A percentile compares a stretch with the other conserved stretches of the same genome.
These are phyloP conservation scores for Scopulariopsis brevicaulis DNA, from an alignment of 2,329 filamentous ascomycete species.

Conservation along the genomic window DNA sequence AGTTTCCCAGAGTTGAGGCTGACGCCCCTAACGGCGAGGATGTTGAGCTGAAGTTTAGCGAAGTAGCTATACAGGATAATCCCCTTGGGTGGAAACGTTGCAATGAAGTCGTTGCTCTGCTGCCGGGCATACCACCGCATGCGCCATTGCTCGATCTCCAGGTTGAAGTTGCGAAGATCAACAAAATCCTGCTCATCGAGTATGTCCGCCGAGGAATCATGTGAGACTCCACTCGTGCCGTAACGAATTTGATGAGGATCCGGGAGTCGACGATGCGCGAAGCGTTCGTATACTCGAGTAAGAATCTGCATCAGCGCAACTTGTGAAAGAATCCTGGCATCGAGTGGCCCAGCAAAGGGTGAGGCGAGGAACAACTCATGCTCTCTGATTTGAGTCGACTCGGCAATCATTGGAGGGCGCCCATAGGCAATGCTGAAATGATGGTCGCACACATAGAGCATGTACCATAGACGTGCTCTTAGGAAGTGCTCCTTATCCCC, in stretches of 20 bases:
- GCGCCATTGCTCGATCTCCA: not conserved
- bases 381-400: not conserved
- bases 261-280: not conserved
- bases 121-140: not conserved
- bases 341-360: not conserved
- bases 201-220: not conserved
- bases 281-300: not conserved
- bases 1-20: not conserved
- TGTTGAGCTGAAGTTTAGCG: not conserved
- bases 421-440: not conserved
- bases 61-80: not conserved
- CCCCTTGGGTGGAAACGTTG: not conserved
- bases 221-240: not conserved
- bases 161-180: not conserved
- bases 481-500: not conserved
- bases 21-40: not conserved
- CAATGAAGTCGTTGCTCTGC: not conserved
- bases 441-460: not conserved
- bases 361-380: not conserved
- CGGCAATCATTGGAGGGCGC: not conserved
- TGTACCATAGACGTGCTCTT: not conserved
- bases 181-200: not conserved
- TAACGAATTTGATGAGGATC: not conserved
- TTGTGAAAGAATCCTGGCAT: not conserved
- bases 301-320: not conserved